Conservation (phyloP, 345 rosid genomes). For the Melaleuca quinquenervia region DNA sequence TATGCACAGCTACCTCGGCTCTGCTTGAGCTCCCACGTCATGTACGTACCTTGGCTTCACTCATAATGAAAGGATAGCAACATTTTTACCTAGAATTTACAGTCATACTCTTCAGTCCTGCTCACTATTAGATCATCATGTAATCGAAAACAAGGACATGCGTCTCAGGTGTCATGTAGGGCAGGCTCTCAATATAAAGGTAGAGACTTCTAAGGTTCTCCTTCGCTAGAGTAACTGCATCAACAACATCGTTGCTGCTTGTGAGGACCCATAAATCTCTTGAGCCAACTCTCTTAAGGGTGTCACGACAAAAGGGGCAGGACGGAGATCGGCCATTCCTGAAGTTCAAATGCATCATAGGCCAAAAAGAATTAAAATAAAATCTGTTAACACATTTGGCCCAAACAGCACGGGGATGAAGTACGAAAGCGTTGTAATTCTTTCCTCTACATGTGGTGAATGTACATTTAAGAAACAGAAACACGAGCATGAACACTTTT, state of each 20-base stretch:
- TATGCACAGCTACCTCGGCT: neutral
- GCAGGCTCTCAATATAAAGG: constrained; percentile 41
- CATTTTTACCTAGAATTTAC: neutral
- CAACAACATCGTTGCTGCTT: constrained; percentile 23
- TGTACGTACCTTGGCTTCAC: neutral
- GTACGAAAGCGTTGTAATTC: neutral
- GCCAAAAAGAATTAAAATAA: neutral
- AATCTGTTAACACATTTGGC: neutral
- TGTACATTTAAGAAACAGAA: neutral
- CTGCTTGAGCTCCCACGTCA: neutral
- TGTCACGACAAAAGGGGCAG: constrained; percentile 64
- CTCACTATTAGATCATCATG: constrained; percentile 20
- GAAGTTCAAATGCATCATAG: constrained; percentile 1
- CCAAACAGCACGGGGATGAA: neutral
- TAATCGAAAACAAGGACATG: constrained; percentile 35
- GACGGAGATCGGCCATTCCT: constrained; percentile 59
- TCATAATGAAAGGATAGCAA: neutral
- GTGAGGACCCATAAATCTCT: constrained; percentile 54
- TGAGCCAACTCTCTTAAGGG: constrained; percentile 41
- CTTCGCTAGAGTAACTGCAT: constrained; percentile 31
- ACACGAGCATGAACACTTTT: neutral
- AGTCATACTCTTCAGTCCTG: neutral
- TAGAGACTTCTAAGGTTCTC: constrained; percentile 46
- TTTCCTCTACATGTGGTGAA: neutral
- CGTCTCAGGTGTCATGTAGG: constrained; percentile 27